Evolutionary conservation across 371 early-diverging fungal genomes (phyloP).

Genomic region (Neoconidiobolus thromboides): DNA sequence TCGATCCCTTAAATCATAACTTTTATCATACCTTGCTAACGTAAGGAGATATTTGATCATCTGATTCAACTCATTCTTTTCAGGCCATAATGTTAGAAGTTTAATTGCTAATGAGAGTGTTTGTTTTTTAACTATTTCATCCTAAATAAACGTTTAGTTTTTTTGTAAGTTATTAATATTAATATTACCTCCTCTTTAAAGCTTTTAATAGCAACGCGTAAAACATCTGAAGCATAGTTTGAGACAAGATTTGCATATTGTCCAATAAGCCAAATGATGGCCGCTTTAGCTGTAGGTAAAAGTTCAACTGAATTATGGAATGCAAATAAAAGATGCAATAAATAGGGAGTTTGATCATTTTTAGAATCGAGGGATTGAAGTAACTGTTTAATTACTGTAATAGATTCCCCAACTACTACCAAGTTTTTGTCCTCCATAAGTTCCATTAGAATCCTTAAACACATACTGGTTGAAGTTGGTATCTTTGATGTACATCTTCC

Average conservation of each 20-base stretch:
- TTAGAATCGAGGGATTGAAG: slow-evolving; percentile 31
- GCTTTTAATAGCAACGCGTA: slow-evolving; percentile 49
- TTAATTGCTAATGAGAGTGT: slow-evolving; percentile 61
- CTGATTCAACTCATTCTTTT: slow-evolving; percentile 18
- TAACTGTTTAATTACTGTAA: slow-evolving; percentile 51
- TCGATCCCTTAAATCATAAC: slow-evolving; percentile 80
- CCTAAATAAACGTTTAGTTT: slow-evolving; percentile 12
- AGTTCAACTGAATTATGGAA: slow-evolving; percentile 39
- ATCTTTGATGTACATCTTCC: slow-evolving; percentile 42
- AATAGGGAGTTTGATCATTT: slow-evolving; percentile 15
- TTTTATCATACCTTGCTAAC: slow-evolving; percentile 70
- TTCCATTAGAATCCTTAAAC: slow-evolving; percentile 36
- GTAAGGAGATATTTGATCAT: slow-evolving; percentile 56
- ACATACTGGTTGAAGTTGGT: slow-evolving; percentile 36
- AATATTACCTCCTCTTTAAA: slow-evolving; percentile 39
- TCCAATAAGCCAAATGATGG: slow-evolving; percentile 70
- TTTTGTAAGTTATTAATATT: not conserved
- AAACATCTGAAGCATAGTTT: slow-evolving; percentile 57
- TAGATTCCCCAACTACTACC: slow-evolving; percentile 53
- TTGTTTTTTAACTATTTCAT: slow-evolving; percentile 50
- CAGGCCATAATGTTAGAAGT: slow-evolving; percentile 28
- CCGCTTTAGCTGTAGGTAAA: slow-evolving; percentile 44
- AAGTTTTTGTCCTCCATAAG: slow-evolving; percentile 48
- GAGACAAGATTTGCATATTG: slow-evolving; percentile 39
- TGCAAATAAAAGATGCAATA: slow-evolving; percentile 34